Percentiles rank a stretch among this genome's conserved stretches.
Evolutionary conservation across 192 early-diverging fungal genomes (phyloP).

Genomic region (Coemansia sp.): DNA sequence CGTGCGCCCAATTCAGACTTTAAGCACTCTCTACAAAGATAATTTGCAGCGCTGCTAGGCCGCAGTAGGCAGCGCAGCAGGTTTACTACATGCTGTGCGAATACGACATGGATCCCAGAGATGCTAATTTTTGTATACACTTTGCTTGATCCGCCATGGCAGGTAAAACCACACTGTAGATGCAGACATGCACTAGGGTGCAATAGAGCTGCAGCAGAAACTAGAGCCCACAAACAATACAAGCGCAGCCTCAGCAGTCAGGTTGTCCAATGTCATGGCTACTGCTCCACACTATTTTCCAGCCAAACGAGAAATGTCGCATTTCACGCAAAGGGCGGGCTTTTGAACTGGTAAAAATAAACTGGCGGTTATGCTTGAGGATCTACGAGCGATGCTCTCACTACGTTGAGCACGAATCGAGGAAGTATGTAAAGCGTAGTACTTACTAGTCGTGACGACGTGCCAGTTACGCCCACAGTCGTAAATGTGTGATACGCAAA

Average conservation of each 20-base stretch:
- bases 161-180: not conserved
- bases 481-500: not conserved
- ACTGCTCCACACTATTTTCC: not conserved
- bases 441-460: constrained; percentile 2
- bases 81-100: not conserved
- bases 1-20: not conserved
- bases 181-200: not conserved
- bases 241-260: not conserved
- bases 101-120: not conserved
- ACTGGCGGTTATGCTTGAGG: not conserved
- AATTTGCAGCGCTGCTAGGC: constrained; percentile 1
- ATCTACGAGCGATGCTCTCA: not conserved
- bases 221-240: not conserved
- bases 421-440: not conserved
- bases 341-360: constrained; percentile 2
- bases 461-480: not conserved
- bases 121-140: not conserved
- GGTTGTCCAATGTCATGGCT: not conserved
- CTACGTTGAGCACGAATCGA: not conserved
- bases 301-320: not conserved
- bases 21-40: not conserved
- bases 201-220: not conserved
- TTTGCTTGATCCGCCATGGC: not conserved
- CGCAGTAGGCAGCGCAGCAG: not conserved
- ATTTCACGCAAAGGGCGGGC: not conserved